phyloP scores from a whole-genome alignment of 345 rosid species.

The Syzygium grande region DNA sequence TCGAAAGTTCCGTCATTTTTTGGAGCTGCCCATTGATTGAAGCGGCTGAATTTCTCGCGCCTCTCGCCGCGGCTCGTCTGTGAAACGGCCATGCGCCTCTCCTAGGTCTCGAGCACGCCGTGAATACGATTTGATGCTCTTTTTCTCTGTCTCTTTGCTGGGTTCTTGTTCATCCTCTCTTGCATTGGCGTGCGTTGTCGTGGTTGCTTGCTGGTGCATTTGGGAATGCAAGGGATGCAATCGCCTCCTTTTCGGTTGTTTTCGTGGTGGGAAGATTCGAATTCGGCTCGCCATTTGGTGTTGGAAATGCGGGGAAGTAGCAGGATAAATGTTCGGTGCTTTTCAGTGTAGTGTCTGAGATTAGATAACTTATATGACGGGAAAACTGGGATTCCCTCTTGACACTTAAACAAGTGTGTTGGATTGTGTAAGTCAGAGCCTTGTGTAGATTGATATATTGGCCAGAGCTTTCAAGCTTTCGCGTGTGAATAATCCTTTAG shows the following conservation, averaged over 20 bases:
- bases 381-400: neutral
- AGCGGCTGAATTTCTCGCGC: neutral
- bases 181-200: neutral
- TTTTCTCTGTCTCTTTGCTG: neutral
- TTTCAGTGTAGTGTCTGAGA: neutral
- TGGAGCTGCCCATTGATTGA: neutral
- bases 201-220: neutral
- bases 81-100: neutral
- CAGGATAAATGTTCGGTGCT: neutral
- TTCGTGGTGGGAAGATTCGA: neutral
- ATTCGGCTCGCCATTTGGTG: neutral
- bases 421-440: neutral
- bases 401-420: neutral
- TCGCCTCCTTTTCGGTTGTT: neutral
- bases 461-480: neutral
- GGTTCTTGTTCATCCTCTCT: neutral
- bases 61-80: neutral
- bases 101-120: neutral
- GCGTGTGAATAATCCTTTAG: neutral
- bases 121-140: neutral
- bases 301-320: neutral
- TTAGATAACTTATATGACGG: neutral
- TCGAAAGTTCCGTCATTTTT: neutral
- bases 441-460: neutral
- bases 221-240: neutral